A percentile compares a stretch with the other conserved stretches of the same genome.
Evolutionary conservation across 177 flowering plant genomes (phyloP).

Genomic region (Viscum album): DNA sequence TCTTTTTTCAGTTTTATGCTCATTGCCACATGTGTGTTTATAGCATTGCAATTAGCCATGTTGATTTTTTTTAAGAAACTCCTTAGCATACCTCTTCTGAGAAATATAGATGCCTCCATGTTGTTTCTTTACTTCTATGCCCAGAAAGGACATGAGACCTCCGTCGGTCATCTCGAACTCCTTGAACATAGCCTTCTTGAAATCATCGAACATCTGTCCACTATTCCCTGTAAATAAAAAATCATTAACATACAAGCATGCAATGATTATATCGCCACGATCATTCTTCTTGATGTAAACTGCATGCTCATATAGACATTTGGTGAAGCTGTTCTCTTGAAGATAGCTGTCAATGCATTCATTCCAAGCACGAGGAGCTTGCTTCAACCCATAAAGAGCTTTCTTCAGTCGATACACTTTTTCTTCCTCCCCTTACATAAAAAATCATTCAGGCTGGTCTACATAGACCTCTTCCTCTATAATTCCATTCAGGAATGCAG

Average conservation of each 20-base stretch:
- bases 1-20: no score
- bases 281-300: neutral
- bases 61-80: neutral
- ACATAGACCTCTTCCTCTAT: no score
- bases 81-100: neutral
- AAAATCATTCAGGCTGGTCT: no score
- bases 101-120: neutral
- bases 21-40: no score
- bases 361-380: slow-evolving; percentile 3
- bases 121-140: neutral
- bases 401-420: no score
- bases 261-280: neutral
- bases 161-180: slow-evolving; percentile 1
- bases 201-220: neutral
- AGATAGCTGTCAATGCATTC: neutral
- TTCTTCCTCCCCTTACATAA: no score
- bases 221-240: neutral
- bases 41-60: no score
- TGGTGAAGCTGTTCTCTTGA: neutral
- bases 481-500: no score
- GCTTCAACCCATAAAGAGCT: no score
- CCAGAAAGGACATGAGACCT: neutral
- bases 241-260: slow-evolving; percentile 1
- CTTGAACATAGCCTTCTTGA: neutral
- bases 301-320: slow-evolving; percentile 3